Conservation (phyloP, 1,284 basidiomycete genomes). For the Ceratobasidium sp. region DNA sequence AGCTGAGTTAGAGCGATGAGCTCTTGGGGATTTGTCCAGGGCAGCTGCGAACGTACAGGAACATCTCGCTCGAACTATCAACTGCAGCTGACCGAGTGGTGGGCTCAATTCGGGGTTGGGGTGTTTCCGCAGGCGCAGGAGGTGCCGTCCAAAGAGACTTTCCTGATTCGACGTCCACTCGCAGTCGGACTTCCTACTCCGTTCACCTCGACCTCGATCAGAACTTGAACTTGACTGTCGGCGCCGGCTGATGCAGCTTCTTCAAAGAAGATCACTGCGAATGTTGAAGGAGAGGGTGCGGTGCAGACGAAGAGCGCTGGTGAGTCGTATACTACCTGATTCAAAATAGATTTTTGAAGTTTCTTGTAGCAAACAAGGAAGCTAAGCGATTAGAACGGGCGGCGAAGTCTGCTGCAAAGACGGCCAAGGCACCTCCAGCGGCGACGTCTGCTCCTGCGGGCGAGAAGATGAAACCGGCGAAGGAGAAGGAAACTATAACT, state of each 20-base stretch:
- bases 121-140: too few species aligned
- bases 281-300: constrained; percentile 33
- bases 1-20: too few species aligned
- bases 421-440: constrained; percentile 60
- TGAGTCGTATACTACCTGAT: constrained; percentile 1
- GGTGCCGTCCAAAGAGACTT: too few species aligned
- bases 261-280: constrained; percentile 21
- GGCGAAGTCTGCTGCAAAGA: constrained; percentile 83
- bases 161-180: constrained; percentile 18
- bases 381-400: constrained; percentile 75
- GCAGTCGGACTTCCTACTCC: neutral
- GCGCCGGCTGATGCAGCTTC: constrained; percentile 8
- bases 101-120: too few species aligned
- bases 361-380: constrained; percentile 66
- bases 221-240: constrained; percentile 4
- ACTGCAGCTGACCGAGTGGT: too few species aligned
- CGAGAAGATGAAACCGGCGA: constrained; percentile 66
- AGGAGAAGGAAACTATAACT: constrained; percentile 61
- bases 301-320: constrained; percentile 42
- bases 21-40: too few species aligned
- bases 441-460: constrained; percentile 65
- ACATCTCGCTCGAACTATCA: too few species aligned
- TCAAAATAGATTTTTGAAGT: neutral
- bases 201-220: neutral
- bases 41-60: too few species aligned